A percentile compares a stretch with the other conserved stretches of the same genome.
Evolutionary conservation across 352 stramenopile genomes (phyloP).

Genomic region (Globisporangium megalacanthum): DNA sequence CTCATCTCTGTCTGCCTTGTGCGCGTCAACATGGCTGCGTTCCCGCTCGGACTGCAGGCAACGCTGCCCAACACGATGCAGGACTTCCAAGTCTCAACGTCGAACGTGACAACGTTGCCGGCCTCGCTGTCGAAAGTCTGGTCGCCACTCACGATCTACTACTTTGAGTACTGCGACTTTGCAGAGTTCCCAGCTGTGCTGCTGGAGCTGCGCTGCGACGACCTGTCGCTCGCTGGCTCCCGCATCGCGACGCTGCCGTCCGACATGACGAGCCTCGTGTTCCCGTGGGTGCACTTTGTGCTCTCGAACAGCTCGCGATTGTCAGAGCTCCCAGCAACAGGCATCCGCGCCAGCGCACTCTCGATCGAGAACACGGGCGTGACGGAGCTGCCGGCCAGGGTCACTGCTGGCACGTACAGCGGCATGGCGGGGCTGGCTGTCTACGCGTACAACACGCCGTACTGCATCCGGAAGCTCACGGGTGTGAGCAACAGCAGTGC

Average conservation of each 20-base stretch:
- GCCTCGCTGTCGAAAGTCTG: background rate
- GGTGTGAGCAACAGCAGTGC: background rate
- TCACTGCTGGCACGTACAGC: slow-evolving; percentile 1
- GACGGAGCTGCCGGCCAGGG: slow-evolving; percentile 11
- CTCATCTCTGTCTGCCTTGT: slow-evolving; percentile 13
- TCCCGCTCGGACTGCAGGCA: slow-evolving; percentile 11
- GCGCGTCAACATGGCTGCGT: slow-evolving; percentile 14
- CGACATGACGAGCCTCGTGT: slow-evolving; percentile 18
- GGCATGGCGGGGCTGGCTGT: slow-evolving; percentile 3
- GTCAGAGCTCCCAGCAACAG: slow-evolving; percentile 4
- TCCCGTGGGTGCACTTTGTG: slow-evolving; percentile 14
- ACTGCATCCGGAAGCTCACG: slow-evolving; percentile 15
- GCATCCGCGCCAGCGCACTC: slow-evolving; percentile 15
- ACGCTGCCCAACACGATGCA: slow-evolving; percentile 7
- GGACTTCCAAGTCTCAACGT: slow-evolving; percentile 13
- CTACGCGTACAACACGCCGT: slow-evolving; percentile 32
- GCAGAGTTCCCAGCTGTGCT: slow-evolving; percentile 10
- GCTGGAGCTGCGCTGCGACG: slow-evolving; percentile 11
- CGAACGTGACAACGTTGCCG: slow-evolving; percentile 12
- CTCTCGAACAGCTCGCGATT: slow-evolving; percentile 13
- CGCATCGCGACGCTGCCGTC: slow-evolving; percentile 14
- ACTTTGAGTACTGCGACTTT: slow-evolving; percentile 18
- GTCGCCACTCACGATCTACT: slow-evolving; percentile 11
- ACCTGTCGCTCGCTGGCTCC: slow-evolving; percentile 16
- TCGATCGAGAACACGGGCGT: slow-evolving; percentile 30